Evolutionary conservation across 2,329 filamentous ascomycete genomes (phyloP), one percentile per base, ranked within the genome.

Genomic region (Nectriaceae sp.): DNA sequence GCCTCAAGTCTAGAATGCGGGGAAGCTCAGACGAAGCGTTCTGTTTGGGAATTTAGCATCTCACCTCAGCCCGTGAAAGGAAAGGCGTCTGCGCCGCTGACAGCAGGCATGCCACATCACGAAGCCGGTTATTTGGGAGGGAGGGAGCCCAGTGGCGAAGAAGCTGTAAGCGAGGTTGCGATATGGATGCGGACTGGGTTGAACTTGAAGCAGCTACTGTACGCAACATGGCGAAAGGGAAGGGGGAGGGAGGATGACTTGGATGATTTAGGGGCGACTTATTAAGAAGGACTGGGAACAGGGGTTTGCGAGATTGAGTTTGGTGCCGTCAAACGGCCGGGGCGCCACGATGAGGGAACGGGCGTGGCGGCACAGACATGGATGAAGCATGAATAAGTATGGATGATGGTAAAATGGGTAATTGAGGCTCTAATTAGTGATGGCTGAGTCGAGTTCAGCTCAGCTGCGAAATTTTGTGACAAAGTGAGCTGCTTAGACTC

Each of bases 251-350:
- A 6, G 13, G 24, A 13, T 29, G 13, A 29, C 6, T 13, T 13
- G 13, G 24, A n/a, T 6, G 20, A 39, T n/a, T n/a, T 39, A 39
- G 37, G 37, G 37, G 37, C 33, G 18, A 10, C 37, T 39, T 20
- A 21, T 39, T 37, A 21, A 39, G 33, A 36, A n/a, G 37, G 37
- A 39, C 37, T 18, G 18, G 20, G 11, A 11, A 21, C 11, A 21
- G 37, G 37, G 37, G 19, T 13, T 6, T 39, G 37, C 33, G 37
- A 39, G 37, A 39, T 39, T 39, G 37, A 39, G 37, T 21, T 39
- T 21, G 16, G 33, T 36, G 13, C 8, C 13, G 33, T 36, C 33
- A 36, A 36, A 36, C n/a, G 33, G 33, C 33, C 8, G 33, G 6
- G 6, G 33, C 33, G 33, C 33, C 33, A 16, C 8, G 33, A 36